Percentiles rank a stretch among this genome's conserved stretches.
Evolutionary conservation across 2,329 filamentous ascomycete genomes (phyloP).

Genomic region (Alternaria angustiovoidea): DNA sequence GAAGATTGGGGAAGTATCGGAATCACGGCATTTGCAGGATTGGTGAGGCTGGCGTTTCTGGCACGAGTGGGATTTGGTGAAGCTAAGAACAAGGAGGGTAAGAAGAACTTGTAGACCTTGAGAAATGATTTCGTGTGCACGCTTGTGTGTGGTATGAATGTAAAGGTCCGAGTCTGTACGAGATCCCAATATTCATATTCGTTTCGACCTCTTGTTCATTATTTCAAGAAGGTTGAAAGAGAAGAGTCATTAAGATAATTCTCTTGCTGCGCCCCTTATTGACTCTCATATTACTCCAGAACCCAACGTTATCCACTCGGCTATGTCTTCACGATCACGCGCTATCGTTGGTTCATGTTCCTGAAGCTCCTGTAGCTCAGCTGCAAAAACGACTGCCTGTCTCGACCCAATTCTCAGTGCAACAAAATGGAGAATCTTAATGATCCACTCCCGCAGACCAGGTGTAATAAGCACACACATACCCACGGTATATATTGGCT

Average conservation of each 20-base stretch:
- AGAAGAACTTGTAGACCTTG: constrained; percentile 4
- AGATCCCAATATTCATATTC: not conserved
- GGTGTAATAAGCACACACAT: constrained; percentile 20
- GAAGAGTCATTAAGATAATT: not conserved
- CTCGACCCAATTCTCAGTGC: constrained; percentile 35
- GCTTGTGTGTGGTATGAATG: not conserved
- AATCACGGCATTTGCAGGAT: constrained; percentile 34
- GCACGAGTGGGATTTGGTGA: constrained; percentile 23
- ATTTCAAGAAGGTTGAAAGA: not conserved
- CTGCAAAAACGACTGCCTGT: constrained; percentile 37
- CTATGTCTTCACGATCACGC: not conserved
- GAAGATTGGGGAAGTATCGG: constrained; percentile 47
- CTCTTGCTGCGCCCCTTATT: not conserved
- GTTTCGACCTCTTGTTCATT: not conserved
- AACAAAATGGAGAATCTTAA: constrained; percentile 33
- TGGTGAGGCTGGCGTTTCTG: constrained; percentile 32
- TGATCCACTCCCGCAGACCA: constrained; percentile 32
- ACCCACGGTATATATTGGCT: constrained; percentile 35
- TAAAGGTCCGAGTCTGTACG: not conserved
- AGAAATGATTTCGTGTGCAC: not conserved
- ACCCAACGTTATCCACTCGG: not conserved
- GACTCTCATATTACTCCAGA: constrained; percentile 2
- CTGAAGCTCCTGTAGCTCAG: constrained; percentile 28
- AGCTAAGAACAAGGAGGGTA: constrained; percentile 4
- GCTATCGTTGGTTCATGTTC: not conserved